Percentiles rank a stretch among this genome's conserved stretches.
phyloP scores from a whole-genome alignment of 2,329 filamentous ascomycete species.

The Dactylellina parvicollis region DNA sequence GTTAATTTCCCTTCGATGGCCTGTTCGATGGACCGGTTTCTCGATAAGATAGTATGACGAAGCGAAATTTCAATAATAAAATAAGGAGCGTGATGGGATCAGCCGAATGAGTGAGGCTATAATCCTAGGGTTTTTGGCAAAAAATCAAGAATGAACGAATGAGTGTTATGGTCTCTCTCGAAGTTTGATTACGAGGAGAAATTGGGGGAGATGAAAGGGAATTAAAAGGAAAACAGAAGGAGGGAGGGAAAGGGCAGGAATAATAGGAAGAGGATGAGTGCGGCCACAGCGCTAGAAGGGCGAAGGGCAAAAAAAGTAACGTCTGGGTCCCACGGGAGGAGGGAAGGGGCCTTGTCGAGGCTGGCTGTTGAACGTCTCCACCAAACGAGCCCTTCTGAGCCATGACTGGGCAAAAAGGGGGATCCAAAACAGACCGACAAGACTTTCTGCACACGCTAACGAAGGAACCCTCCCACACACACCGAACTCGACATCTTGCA shows the following conservation, averaged over 20 bases:
- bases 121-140: constrained; percentile 54
- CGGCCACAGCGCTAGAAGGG: constrained; percentile 23
- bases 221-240: constrained; percentile 55
- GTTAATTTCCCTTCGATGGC: constrained; percentile 35
- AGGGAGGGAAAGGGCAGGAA: constrained; percentile 49
- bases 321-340: constrained; percentile 49
- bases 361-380: constrained; percentile 43
- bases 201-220: constrained; percentile 55
- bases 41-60: constrained; percentile 54
- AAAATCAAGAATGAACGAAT: constrained; percentile 55
- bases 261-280: constrained; percentile 43
- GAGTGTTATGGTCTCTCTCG: constrained; percentile 55
- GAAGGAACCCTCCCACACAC: constrained; percentile 39
- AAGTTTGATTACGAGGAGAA: constrained; percentile 55
- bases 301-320: constrained; percentile 36
- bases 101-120: constrained; percentile 59
- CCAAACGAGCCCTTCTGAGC: constrained; percentile 32
- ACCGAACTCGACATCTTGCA: constrained; percentile 39
- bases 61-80: constrained; percentile 55
- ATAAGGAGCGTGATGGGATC: constrained; percentile 59
- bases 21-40: constrained; percentile 34
- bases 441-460: constrained; percentile 48
- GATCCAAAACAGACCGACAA: constrained; percentile 54
- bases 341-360: constrained; percentile 53
- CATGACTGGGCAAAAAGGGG: constrained; percentile 52